Percentiles rank a stretch among this genome's conserved stretches.
Conservation (phyloP, 805 yeast species). For the Komagataella phaffii region DNA sequence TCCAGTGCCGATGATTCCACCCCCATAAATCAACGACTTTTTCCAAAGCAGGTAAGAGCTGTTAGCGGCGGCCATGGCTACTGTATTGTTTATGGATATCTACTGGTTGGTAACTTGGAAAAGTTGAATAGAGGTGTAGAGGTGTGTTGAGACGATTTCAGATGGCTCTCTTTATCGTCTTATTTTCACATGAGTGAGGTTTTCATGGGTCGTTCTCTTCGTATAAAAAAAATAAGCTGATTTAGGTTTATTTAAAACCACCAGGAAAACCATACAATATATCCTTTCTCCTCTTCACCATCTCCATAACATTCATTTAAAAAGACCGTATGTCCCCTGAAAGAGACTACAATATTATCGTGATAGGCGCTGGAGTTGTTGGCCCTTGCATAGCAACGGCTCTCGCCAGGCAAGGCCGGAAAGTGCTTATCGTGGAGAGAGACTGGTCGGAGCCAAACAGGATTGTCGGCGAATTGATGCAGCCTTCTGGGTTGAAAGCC, state of each 20-base stretch:
- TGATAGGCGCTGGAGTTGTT: slow-evolving; percentile 97
- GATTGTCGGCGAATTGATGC: slow-evolving; percentile 93
- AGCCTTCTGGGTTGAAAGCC: slow-evolving; percentile 92
- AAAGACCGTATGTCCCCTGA: neutral
- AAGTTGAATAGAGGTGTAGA: neutral
- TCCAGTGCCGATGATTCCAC: slow-evolving; percentile 64
- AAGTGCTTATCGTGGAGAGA: slow-evolving; percentile 69
- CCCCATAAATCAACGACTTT: slow-evolving; percentile 29
- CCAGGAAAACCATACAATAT: neutral
- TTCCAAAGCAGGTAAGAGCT: slow-evolving; percentile 12
- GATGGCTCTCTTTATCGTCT: neutral
- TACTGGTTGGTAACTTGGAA: neutral
- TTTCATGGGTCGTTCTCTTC: neutral
- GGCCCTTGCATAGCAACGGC: slow-evolving; percentile 92
- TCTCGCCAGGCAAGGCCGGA: slow-evolving; percentile 80
- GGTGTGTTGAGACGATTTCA: neutral
- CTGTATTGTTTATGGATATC: neutral
- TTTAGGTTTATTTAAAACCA: neutral
- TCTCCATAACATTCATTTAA: neutral
- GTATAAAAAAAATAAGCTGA: neutral
- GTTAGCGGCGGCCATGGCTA: slow-evolving; percentile 1
- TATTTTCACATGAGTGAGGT: neutral
- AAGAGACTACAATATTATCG: slow-evolving; percentile 58
- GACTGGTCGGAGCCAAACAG: slow-evolving; percentile 91
- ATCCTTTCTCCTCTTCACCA: neutral